Percentiles rank a stretch among this genome's conserved stretches.
Evolutionary conservation across 345 rosid species (phyloP).

Genomic region (Hevea brasiliensis): DNA sequence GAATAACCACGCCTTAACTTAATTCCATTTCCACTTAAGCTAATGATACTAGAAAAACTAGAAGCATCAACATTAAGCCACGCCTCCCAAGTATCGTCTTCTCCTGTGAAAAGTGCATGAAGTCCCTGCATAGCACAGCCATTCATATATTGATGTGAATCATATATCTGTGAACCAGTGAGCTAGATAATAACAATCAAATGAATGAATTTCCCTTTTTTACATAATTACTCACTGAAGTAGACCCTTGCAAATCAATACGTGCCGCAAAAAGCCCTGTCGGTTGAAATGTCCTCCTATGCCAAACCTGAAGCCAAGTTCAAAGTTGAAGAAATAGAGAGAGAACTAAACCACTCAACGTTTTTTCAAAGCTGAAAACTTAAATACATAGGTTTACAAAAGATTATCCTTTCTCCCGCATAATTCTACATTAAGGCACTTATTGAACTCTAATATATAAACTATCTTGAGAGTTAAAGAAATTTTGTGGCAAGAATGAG

Average conservation of each 20-base stretch:
- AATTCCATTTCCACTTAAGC: constrained; percentile 65
- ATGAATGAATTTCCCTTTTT: constrained; percentile 5
- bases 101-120: constrained; percentile 89
- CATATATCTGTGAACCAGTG: constrained; percentile 8
- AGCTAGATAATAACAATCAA: constrained; percentile 11
- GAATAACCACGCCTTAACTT: constrained; percentile 95
- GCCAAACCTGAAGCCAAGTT: constrained; percentile 78
- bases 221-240: constrained; percentile 52
- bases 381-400: not conserved
- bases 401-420: not conserved
- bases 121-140: constrained; percentile 61
- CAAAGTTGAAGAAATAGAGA: not conserved
- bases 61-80: constrained; percentile 84
- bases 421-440: not conserved
- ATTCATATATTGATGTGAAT: constrained; percentile 15
- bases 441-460: not conserved
- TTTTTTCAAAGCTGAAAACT: not conserved
- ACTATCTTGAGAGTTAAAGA: not conserved
- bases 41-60: constrained; percentile 67
- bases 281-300: constrained; percentile 82
- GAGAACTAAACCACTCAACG: too few relatives aligned
- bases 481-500: not conserved
- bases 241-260: constrained; percentile 80
- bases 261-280: constrained; percentile 98
- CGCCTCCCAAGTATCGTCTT: constrained; percentile 96